Base-by-base conservation (phyloP, 768 basidiomycete genomes). In the Phylloporus rhodoxanthus region DNA sequence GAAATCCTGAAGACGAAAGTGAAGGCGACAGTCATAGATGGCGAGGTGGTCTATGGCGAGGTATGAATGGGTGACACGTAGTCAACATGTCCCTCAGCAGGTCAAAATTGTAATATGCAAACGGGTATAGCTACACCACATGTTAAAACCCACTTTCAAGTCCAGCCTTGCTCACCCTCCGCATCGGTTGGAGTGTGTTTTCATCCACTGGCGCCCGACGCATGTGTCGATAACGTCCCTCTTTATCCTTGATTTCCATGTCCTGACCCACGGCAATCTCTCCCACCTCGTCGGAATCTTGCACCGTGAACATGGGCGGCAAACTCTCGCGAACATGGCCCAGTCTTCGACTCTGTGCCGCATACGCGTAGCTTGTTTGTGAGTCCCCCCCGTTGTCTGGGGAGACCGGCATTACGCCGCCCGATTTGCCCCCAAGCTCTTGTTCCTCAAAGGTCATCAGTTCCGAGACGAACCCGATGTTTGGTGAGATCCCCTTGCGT, bases 401-500 rank as follows among this genome's bases (percentile, higher is more conserved):
- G 21, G 32, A 43, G 10, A 25, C 54, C 2, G 61, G 48, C 14
- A 53, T 57, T 13, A 66, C 57, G 40, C 59, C 61, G 52, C 64
- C 57, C 46, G 65, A 60, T 58, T 69, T 61, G 81, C 46, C 87
- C 75, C 52, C 93, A 82, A 43, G 94, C 73, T 68, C 95, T 88
- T 62, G 84, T 63, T 95, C 92, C 70, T 98, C 94, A 61, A 94
- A 96, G 41, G 83, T 86, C 94, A 96, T 96, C 37, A 98, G 78
- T 68, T 96, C 93, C 4, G 90, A 91, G 38, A 97, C 92, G 68
- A 98, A 98, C 7, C 95, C 95, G 54, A 98, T 95, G 63, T 96
- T 97, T 9, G 94, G 95, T 13, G 90, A 93, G 57, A 97, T 95
- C 56, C 92, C 92, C 57, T 91, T 91, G 30, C 95, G 82, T 8